These are phyloP conservation scores for Globisporangium megalacanthum DNA, from an alignment of 352 stramenopile species.

Conservation along the genomic window DNA sequence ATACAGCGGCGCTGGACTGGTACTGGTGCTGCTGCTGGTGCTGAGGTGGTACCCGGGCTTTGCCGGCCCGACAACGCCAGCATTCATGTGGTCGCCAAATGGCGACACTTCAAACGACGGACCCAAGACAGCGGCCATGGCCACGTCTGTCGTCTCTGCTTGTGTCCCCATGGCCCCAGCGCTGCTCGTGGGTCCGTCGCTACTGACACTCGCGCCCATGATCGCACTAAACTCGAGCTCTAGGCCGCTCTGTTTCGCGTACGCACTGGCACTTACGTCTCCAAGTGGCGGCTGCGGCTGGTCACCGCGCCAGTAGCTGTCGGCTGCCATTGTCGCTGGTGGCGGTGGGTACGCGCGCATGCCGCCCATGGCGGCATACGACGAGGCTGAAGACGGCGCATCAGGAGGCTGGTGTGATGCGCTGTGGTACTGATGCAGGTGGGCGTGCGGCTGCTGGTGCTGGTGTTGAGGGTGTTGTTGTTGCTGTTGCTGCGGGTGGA, in stretches of 20 bases:
- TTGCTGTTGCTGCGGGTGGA: slow-evolving; percentile 2
- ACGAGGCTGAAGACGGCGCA: slow-evolving; percentile 7
- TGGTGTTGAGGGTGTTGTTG: slow-evolving; percentile 12
- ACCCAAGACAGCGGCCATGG: slow-evolving; percentile 23
- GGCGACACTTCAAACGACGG: slow-evolving; percentile 30
- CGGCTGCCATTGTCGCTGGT: background rate
- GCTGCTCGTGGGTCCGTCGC: background rate
- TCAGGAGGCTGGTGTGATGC: background rate
- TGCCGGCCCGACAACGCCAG: background rate
- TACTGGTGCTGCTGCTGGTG: slow-evolving; percentile 5
- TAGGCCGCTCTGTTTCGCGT: slow-evolving; percentile 17
- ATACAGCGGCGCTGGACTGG: slow-evolving; percentile 4
- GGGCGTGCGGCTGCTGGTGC: background rate
- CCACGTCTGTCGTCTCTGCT: background rate
- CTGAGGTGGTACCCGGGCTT: slow-evolving; percentile 7
- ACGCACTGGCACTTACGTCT: slow-evolving; percentile 1
- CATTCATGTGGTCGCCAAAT: slow-evolving; percentile 24
- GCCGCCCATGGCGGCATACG: slow-evolving; percentile 18
- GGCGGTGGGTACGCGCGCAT: slow-evolving; percentile 21
- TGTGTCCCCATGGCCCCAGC: background rate
- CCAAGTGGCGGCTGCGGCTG: background rate
- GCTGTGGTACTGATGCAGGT: background rate
- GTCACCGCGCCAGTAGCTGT: slow-evolving; percentile 12
- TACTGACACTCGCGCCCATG: slow-evolving; percentile 13
- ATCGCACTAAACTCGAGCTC: slow-evolving; percentile 42